Evolutionary conservation across 2,329 filamentous ascomycete genomes (phyloP).

Genomic region (Aspergillus neoniger): DNA sequence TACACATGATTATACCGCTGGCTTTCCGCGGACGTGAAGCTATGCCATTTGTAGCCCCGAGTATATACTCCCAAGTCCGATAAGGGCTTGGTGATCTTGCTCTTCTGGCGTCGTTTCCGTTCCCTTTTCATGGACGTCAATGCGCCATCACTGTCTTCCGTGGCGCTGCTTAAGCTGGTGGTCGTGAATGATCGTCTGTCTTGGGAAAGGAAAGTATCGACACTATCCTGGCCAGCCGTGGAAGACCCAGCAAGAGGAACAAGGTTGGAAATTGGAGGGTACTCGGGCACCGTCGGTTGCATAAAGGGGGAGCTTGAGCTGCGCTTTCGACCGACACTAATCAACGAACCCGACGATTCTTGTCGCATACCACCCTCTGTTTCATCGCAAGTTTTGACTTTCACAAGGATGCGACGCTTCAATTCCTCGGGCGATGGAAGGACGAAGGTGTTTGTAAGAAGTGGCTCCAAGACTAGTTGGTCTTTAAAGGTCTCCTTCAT

Average conservation of each 20-base stretch:
- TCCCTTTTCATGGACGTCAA: constrained; percentile 54
- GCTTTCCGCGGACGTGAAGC: constrained; percentile 76
- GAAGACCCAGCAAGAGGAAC: constrained; percentile 56
- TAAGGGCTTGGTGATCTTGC: constrained; percentile 82
- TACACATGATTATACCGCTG: constrained; percentile 92
- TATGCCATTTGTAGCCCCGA: constrained; percentile 78
- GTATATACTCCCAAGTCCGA: constrained; percentile 81
- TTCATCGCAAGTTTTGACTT: constrained; percentile 80
- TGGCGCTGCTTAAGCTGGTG: constrained; percentile 59
- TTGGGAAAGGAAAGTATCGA: constrained; percentile 49
- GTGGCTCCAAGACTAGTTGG: constrained; percentile 73
- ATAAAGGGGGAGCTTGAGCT: constrained; percentile 79
- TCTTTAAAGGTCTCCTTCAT: constrained; percentile 82
- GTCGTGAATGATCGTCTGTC: constrained; percentile 57
- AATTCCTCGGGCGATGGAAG: constrained; percentile 86
- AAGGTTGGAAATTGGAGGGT: constrained; percentile 51
- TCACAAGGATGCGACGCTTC: constrained; percentile 81
- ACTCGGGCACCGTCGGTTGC: constrained; percentile 64
- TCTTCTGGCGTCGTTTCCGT: constrained; percentile 65
- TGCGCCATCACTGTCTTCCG: constrained; percentile 75
- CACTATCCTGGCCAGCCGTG: constrained; percentile 52
- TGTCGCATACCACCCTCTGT: constrained; percentile 49
- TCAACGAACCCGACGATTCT: constrained; percentile 44
- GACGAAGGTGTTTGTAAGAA: constrained; percentile 66
- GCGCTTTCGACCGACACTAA: constrained; percentile 49